These are phyloP conservation scores for Boletus sp. DNA, from an alignment of 768 basidiomycete genomes.

Conservation along the genomic window DNA sequence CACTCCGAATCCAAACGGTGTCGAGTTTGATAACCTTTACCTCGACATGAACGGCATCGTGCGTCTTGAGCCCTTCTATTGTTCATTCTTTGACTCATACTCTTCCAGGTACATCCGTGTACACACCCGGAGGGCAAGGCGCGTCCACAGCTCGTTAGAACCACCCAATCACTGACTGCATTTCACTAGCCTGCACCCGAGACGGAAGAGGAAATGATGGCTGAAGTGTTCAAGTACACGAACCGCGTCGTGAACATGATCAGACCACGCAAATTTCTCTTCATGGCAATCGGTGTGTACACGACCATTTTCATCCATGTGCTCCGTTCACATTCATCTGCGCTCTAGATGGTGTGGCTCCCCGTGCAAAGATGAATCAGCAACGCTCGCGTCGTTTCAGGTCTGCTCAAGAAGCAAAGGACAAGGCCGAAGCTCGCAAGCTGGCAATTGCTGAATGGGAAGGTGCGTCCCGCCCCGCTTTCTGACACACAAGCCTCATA, in stretches of 20 bases:
- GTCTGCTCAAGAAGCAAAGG: constrained; percentile 90
- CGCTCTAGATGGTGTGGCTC: constrained; percentile 86
- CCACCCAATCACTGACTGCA: neutral
- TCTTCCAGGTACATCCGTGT: constrained; percentile 87
- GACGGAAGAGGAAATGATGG: constrained; percentile 99
- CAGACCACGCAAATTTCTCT: constrained; percentile 88
- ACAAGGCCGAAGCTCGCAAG: constrained; percentile 84
- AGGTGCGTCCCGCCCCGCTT: constrained; percentile 43
- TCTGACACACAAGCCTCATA: neutral
- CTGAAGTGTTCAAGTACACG: constrained; percentile 95
- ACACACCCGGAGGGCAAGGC: constrained; percentile 98
- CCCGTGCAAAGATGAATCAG: constrained; percentile 99
- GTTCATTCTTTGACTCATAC: neutral
- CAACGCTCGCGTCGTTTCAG: constrained; percentile 97
- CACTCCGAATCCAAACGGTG: constrained; percentile 87
- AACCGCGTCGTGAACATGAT: constrained; percentile 98
- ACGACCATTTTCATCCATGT: neutral
- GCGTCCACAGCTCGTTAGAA: constrained; percentile 12
- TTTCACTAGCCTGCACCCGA: constrained; percentile 80
- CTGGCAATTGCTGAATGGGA: constrained; percentile 86
- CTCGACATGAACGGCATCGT: constrained; percentile 99
- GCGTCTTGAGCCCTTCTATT: constrained; percentile 22
- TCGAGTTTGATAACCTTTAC: constrained; percentile 95
- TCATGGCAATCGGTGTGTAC: constrained; percentile 93
- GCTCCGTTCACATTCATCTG: constrained; percentile 1